phyloP scores from a whole-genome alignment of 345 rosid genomes.

The Eucalyptus pumila region DNA sequence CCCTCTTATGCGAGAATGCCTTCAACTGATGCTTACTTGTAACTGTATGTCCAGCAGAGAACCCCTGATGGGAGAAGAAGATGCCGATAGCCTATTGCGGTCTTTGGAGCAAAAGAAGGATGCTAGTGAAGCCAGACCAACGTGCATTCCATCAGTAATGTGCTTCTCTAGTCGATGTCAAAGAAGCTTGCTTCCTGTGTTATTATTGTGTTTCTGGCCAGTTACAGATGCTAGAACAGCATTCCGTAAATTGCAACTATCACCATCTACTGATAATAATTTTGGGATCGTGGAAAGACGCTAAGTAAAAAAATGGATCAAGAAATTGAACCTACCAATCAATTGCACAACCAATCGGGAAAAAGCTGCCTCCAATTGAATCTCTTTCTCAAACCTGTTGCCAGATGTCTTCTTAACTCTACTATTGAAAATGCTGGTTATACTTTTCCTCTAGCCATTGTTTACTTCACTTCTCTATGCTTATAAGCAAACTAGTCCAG shows the following conservation, averaged over 20 bases:
- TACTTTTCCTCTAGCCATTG: neutral
- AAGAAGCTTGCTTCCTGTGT: neutral
- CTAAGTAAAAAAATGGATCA: neutral
- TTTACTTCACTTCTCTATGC: too few relatives aligned
- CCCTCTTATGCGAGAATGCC: neutral
- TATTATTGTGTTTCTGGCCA: neutral
- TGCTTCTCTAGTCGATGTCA: neutral
- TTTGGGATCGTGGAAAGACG: neutral
- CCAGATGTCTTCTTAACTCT: neutral
- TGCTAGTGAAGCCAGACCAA: slow-evolving; percentile 24
- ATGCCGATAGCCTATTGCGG: slow-evolving; percentile 41
- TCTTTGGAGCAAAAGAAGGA: slow-evolving; percentile 35
- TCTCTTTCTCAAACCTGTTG: neutral
- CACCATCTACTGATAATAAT: neutral
- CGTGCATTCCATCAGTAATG: slow-evolving; percentile 49
- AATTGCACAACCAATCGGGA: neutral
- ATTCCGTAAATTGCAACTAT: neutral
- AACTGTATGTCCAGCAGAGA: slow-evolving; percentile 1
- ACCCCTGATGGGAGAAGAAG: slow-evolving; percentile 30
- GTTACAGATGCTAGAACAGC: neutral
- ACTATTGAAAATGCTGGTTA: neutral
- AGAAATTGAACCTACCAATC: neutral
- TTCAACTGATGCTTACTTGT: neutral
- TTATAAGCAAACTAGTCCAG: neutral
- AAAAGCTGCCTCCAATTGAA: neutral